phyloP scores from a whole-genome alignment of 805 yeast species.

The Monosporozyma aquatica region DNA sequence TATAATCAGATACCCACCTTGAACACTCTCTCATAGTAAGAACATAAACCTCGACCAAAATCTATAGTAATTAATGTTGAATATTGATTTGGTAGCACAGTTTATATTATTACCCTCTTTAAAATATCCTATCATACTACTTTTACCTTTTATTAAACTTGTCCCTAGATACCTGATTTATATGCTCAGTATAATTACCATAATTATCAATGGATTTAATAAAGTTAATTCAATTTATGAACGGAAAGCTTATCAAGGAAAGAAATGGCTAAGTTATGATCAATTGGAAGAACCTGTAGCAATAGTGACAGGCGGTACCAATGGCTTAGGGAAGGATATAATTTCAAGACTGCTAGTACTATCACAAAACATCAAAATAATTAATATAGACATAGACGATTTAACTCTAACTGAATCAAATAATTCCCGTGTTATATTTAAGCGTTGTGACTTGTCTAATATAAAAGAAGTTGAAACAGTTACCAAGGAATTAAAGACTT shows the following conservation, averaged over 20 bases:
- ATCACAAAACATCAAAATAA: slow-evolving; percentile 17
- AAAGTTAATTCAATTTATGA: slow-evolving; percentile 6
- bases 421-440: slow-evolving; percentile 34
- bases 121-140: slow-evolving; percentile 14
- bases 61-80: too few relatives aligned
- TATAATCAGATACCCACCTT: not conserved
- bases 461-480: slow-evolving; percentile 33
- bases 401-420: not conserved
- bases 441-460: slow-evolving; percentile 60
- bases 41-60: too few relatives aligned
- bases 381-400: slow-evolving; percentile 19
- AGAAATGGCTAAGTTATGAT: slow-evolving; percentile 6
- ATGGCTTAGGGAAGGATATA: slow-evolving; percentile 31
- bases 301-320: slow-evolving; percentile 33
- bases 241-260: not conserved
- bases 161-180: slow-evolving; percentile 6
- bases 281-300: slow-evolving; percentile 5
- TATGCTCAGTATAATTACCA: slow-evolving; percentile 7
- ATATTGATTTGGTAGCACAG: slow-evolving; percentile 15
- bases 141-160: slow-evolving; percentile 7
- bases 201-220: slow-evolving; percentile 6
- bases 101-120: slow-evolving; percentile 14
- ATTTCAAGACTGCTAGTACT: slow-evolving; percentile 14
- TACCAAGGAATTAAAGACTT: slow-evolving; percentile 34
- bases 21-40: too few relatives aligned